phyloP scores from a whole-genome alignment of 2,329 filamentous ascomycete genomes.

The Xylariaceae sp. region DNA sequence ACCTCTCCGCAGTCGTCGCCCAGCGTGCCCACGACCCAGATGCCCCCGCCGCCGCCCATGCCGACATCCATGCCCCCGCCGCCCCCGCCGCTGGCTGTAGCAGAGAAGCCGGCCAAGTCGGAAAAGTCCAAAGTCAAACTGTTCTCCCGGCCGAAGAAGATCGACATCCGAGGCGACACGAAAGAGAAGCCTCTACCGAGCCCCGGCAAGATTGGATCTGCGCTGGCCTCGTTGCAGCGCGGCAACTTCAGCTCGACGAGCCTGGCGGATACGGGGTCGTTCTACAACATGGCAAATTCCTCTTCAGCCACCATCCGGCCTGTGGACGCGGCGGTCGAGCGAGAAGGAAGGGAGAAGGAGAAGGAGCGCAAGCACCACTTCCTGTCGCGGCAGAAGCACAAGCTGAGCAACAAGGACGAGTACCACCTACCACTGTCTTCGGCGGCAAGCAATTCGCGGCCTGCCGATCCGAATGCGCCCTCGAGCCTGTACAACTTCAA shows the following conservation, averaged over 20 bases:
- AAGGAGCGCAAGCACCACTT: slow-evolving; percentile 78
- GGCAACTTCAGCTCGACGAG: slow-evolving; percentile 66
- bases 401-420: slow-evolving; percentile 65
- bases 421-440: slow-evolving; percentile 66
- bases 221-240: slow-evolving; percentile 57
- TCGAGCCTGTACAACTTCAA: slow-evolving; percentile 75
- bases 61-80: slow-evolving; percentile 27
- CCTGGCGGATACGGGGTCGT: slow-evolving; percentile 57
- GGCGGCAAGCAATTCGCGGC: slow-evolving; percentile 67
- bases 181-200: slow-evolving; percentile 64
- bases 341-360: slow-evolving; percentile 51
- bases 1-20: slow-evolving; percentile 48
- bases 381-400: slow-evolving; percentile 70
- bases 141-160: slow-evolving; percentile 71
- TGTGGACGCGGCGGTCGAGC: slow-evolving; percentile 38
- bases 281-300: slow-evolving; percentile 70
- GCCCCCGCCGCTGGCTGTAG: slow-evolving; percentile 31
- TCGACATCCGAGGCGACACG: slow-evolving; percentile 59
- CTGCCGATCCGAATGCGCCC: slow-evolving; percentile 66
- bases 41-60: slow-evolving; percentile 18
- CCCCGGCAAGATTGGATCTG: slow-evolving; percentile 62
- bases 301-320: slow-evolving; percentile 72
- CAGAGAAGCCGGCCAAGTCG: slow-evolving; percentile 52
- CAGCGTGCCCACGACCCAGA: slow-evolving; percentile 26
- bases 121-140: slow-evolving; percentile 77